Percentiles rank a stretch among this genome's conserved stretches.
Evolutionary conservation across 805 yeast genomes (phyloP).

Genomic region (Candida caryicola): DNA sequence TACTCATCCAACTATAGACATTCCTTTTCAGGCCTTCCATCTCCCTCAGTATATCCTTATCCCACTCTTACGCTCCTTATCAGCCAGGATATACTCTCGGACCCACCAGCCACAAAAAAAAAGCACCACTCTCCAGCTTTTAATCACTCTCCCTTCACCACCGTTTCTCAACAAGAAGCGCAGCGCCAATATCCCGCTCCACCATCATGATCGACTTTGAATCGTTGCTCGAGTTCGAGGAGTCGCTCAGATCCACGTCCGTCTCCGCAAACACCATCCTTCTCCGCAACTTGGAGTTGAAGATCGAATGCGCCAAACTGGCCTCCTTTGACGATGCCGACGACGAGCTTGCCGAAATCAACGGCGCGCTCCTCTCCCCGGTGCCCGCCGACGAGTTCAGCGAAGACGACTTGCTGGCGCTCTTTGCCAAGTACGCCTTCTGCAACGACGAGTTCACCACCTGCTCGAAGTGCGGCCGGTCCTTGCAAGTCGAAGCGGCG

Average conservation of each 20-base stretch:
- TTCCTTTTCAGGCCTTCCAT: conserved; percentile 4
- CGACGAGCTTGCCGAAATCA: conserved; percentile 6
- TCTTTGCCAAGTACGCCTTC: conserved; percentile 20
- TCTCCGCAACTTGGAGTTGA: conserved; percentile 23
- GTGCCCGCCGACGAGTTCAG: conserved; percentile 12
- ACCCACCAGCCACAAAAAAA: too few species aligned
- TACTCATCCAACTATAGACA: conserved; percentile 9
- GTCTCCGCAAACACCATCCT: conserved; percentile 18
- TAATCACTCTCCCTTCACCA: too few species aligned
- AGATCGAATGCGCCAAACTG: conserved; percentile 21
- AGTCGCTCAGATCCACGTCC: conserved; percentile 22
- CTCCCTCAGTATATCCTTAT: not conserved
- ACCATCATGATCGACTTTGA: conserved; percentile 20
- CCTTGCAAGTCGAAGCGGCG: conserved; percentile 11
- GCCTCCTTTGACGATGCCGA: conserved; percentile 11
- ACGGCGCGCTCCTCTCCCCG: not conserved
- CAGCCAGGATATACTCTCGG: too few species aligned
- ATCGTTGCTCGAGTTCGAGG: conserved; percentile 35
- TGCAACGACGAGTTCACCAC: conserved; percentile 31
- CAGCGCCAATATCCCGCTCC: too few species aligned
- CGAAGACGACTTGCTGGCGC: conserved; percentile 14
- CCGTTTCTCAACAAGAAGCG: too few species aligned
- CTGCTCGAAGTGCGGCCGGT: conserved; percentile 29
- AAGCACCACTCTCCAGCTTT: too few species aligned
- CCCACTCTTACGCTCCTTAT: not conserved